Evolutionary conservation across 2,329 filamentous ascomycete species (phyloP).

Genomic region (Scytalidium sp.): DNA sequence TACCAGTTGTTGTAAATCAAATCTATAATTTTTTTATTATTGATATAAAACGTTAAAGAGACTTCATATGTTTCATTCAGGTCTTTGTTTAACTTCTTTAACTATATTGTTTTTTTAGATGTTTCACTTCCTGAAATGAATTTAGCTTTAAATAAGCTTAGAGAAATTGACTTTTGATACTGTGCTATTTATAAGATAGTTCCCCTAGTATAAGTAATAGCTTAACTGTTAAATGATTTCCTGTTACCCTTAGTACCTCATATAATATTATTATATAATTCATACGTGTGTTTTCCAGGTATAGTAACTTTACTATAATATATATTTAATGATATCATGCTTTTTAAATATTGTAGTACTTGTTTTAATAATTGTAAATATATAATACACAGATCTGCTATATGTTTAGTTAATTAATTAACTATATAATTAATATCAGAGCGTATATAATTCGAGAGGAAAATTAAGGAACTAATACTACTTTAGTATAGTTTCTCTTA

Average conservation of each 20-base stretch:
- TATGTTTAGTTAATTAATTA: no score
- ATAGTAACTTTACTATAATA: no score
- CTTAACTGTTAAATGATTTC: background rate
- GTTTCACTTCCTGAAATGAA: background rate
- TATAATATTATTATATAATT: background rate
- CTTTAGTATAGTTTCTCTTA: no score
- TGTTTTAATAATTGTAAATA: no score
- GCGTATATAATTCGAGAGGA: no score
- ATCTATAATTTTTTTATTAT: background rate
- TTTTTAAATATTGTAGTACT: no score
- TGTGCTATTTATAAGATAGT: background rate
- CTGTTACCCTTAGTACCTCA: background rate
- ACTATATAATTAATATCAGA: no score
- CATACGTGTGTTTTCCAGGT: no score
- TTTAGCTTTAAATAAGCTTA: background rate
- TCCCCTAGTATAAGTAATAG: background rate
- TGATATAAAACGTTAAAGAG: no score
- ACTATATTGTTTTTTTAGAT: background rate
- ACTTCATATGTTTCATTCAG: background rate
- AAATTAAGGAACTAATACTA: no score
- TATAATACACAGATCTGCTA: no score
- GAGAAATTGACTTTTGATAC: background rate
- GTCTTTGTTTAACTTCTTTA: background rate
- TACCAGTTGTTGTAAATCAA: background rate
- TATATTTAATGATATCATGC: no score